Conservation (phyloP, 2,329 filamentous ascomycete species). For the Hymenoscyphus linearis region DNA sequence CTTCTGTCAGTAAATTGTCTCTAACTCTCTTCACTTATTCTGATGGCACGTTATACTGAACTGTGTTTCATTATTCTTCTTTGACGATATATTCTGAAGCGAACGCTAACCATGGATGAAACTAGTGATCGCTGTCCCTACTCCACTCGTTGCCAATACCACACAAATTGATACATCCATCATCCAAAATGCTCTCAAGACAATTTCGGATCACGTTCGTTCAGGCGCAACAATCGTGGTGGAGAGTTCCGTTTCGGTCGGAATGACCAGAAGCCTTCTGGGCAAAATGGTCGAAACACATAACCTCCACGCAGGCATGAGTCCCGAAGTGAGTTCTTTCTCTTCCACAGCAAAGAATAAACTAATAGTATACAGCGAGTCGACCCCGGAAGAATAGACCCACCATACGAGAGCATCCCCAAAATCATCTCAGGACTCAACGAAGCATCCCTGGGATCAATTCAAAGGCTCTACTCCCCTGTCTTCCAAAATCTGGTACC, state of each 20-base stretch:
- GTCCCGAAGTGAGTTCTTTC: constrained; percentile 32
- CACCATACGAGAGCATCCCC: constrained; percentile 41
- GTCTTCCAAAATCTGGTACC: constrained; percentile 44
- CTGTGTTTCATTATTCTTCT: neutral
- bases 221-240: constrained; percentile 24
- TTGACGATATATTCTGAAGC: neutral
- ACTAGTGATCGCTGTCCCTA: constrained; percentile 37
- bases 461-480: constrained; percentile 40
- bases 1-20: neutral
- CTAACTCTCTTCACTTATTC: neutral
- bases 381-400: constrained; percentile 44
- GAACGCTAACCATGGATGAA: neutral
- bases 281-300: constrained; percentile 39
- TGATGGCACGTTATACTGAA: neutral
- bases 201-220: constrained; percentile 1
- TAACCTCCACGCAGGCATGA: constrained; percentile 45
- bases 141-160: constrained; percentile 34
- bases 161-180: constrained; percentile 4
- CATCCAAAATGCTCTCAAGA: constrained; percentile 3
- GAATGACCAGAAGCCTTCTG: constrained; percentile 47
- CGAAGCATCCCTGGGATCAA: constrained; percentile 41
- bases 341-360: neutral
- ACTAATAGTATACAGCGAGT: constrained; percentile 35
- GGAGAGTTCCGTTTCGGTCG: constrained; percentile 49
- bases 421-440: constrained; percentile 50